phyloP scores from a whole-genome alignment of 2,329 filamentous ascomycete genomes.

The Apiospora hydei region DNA sequence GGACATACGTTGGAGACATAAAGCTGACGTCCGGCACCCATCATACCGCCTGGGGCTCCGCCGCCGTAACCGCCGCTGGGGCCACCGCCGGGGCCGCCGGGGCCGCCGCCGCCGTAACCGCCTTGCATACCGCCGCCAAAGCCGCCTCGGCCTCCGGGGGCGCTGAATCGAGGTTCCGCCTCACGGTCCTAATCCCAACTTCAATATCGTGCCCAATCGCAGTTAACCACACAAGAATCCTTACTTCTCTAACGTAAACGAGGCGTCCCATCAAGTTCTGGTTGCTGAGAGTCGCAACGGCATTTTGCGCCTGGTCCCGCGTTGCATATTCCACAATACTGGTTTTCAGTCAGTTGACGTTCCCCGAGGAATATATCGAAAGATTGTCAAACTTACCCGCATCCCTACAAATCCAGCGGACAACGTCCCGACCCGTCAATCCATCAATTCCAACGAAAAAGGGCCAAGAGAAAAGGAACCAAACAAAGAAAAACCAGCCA shows the following conservation, averaged over 20 bases:
- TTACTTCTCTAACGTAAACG: conserved; percentile 97
- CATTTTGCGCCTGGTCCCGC: conserved; percentile 97
- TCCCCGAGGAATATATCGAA: not conserved
- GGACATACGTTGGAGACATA: conserved; percentile 97
- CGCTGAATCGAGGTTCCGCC: conserved; percentile 94
- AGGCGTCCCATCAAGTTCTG: conserved; percentile 98
- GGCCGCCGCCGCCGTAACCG: conserved; percentile 55
- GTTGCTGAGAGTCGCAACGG: conserved; percentile 97
- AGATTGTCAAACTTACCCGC: conserved; percentile 77
- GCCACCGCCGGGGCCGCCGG: conserved; percentile 59
- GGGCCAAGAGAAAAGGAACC: conserved; percentile 64
- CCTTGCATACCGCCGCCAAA: conserved; percentile 59
- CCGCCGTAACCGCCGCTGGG: conserved; percentile 55
- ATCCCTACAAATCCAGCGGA: conserved; percentile 96
- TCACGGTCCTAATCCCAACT: conserved; percentile 79
- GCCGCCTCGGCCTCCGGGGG: conserved; percentile 65
- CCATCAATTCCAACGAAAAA: conserved; percentile 87
- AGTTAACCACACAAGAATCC: conserved; percentile 36
- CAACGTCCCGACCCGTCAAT: conserved; percentile 98
- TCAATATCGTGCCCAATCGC: conserved; percentile 27
- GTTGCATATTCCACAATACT: conserved; percentile 99
- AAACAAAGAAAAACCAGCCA: conserved; percentile 82
- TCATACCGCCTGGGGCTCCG: conserved; percentile 51
- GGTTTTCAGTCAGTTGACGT: conserved; percentile 27
- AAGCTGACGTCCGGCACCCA: conserved; percentile 81